Evolutionary conservation across 306 rosid genomes (phyloP), one percentile per base, ranked within the genome.

Genomic region (Trifolium dubium): DNA sequence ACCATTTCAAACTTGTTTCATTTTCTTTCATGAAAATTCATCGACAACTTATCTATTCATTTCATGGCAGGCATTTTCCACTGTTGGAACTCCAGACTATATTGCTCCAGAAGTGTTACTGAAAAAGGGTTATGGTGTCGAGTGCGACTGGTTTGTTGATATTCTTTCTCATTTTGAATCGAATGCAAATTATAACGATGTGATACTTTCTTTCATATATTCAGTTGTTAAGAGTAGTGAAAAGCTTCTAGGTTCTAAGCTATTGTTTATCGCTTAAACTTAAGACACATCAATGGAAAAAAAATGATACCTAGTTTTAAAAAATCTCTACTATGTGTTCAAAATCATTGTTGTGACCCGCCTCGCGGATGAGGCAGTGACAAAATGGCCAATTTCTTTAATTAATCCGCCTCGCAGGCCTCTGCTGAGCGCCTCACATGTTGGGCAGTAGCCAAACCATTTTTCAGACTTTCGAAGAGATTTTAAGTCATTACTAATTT

Each of bases 41-140:
- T 80, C 79, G 70, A 66, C 54, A 44, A 10, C 73, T 65, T 60
- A 35, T 74, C 15, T 64, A 39, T 79, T 77, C 17, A 55, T 74
- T 81, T 80, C 13, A 51, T 85, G 79, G 50, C 83, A 93, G 97
- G 98, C 98, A 53, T 93, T 55, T 83, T 93, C 98, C 50, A 93
- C 96, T 13, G 98, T 91, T 31, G 98, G 97, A 77, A 93, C 97
- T 18, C 97, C 98, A 11, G 97, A 93, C 76, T 91, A 93, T 73
- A 91, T 93, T 59, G 97, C 97, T 80, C 97, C 97, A 0, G 97
- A 91, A 82, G 96, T 93, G 73, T 77, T 93, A 80, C 77, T 93
- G 78, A 90, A 90, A 83, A 91, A 85, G 79, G 98, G 98, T 74
- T 89, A 93, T 28, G 87, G 97, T 69, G 83, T 89, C 72, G 98